Evolutionary conservation across 176 grass and related monocot genomes (phyloP), one percentile per base, ranked within the genome.

Genomic region (Alopecurus myosuroides): DNA sequence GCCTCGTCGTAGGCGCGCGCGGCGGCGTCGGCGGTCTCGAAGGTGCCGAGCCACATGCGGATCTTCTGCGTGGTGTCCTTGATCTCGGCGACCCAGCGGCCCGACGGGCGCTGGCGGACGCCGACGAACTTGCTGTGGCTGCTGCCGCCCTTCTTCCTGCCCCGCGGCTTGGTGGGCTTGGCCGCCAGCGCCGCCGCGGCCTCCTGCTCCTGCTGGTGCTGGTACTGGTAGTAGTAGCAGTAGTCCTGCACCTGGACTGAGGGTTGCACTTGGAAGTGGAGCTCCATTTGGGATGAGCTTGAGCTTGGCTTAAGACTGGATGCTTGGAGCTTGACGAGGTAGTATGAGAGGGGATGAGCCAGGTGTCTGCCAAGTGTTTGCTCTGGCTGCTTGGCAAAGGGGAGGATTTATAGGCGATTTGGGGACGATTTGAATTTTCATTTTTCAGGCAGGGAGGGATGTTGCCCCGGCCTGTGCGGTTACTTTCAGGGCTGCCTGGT

Each of bases 51-150:
- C 96, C 96, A 98, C 96, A 98, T 94, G 81, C 91, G 84, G 72
- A 99, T 99, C 75, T 99, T 99, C 68, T 94, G 93, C 17, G 93
- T 92, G 81, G 93, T 98, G 83, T 94, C 93, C 88, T 96, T 99
- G 86, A 99, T 99, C 87, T 99, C 93, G 64, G 93, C 93, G 23
- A 99, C 93, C 97, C 97, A 99, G 77, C 93, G 70, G 5, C 91
- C 93, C 1, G 93, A 96, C 1, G 93, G 89, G 23, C 89, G 85
- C 85, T 96, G 91, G 72, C 97, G 79, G 23, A 99, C 97, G 48
- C 97, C 97, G n/a, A 99, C 89, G 77, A 96, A 96, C 81, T 96
- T 95, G 76, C 79, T 91, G 81, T 85, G 81, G 89, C 65, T 81
- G 51, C 76, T 91, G 78, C 75, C 70, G 62, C 78, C 88, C 86